Evolutionary conservation across 1,284 basidiomycete species (phyloP), one percentile per base, ranked within the genome.

Genomic region (Papiliotrema fonsecae): DNA sequence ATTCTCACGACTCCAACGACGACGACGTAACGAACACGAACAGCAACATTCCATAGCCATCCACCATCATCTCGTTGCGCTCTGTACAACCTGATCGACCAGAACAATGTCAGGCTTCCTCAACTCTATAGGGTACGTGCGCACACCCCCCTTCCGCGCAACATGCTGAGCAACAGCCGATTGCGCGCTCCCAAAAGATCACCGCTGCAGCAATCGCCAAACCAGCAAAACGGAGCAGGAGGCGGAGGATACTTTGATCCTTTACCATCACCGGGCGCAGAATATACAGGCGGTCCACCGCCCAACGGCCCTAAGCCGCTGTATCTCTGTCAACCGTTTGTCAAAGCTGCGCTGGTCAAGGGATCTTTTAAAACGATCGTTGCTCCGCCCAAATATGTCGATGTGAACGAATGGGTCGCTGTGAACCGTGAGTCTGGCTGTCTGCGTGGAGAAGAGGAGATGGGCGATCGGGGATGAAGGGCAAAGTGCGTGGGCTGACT

Each of bases 311-410:
- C 58, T 13, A 70, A 67, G 50, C 87, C 90, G 1, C 77, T 96
- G 26, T 94, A 92, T 71, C 79, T 94, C n/a, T 90, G 86, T 70
- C 88, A 87, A 61, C 91, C 91, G 4, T 98, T 99, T 67, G 91
- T 94, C 46, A 92, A 97, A 65, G 89, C 92, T 1, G 91, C 94
- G 1, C 80, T 99, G 26, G 93, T 99, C 58, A 97, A 97, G 73
- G 94, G 94, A 16, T 94, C 91, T 69, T 97, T 97, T 77, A 97
- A 97, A 77, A 97, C 93, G 1, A 97, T 98, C 61, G 92, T 97
- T 34, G 88, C 92, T 76, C 81, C 96, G 31, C 96, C 96, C 18
- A 97, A 97, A 72, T 97, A 94, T 68, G 88, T 92, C 35, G 90
- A 96, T 71, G 88, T 92, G 45, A 93, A 91, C 81, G 96, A 98